Evolutionary conservation across 1,284 basidiomycete species (phyloP).

Genomic region (Pseudozyma pruni): DNA sequence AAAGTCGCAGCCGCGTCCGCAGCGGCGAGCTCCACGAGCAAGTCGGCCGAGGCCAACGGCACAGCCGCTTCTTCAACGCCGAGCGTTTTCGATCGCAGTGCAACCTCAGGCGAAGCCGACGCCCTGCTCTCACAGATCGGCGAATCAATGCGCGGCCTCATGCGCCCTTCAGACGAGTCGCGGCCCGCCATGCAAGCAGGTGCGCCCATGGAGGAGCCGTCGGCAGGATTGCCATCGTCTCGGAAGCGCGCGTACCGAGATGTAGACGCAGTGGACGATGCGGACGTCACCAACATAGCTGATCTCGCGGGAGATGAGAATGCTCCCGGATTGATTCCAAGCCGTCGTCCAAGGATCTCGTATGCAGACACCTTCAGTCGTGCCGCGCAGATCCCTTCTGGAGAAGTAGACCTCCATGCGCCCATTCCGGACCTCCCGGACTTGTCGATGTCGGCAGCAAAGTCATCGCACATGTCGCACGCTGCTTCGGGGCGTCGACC

Average conservation of each 20-base stretch:
- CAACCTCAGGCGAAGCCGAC: constrained; percentile 29
- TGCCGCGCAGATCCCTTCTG: constrained; percentile 17
- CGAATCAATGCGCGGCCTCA: constrained; percentile 21
- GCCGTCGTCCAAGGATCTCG: constrained; percentile 37
- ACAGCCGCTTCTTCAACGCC: not conserved
- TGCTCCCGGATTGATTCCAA: constrained; percentile 1
- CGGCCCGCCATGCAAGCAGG: not conserved
- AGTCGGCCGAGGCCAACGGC: not conserved
- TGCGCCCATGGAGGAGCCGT: not conserved
- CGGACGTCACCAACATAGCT: not conserved
- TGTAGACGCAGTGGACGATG: constrained; percentile 28
- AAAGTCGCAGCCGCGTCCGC: constrained; percentile 19
- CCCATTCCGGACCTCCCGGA: constrained; percentile 28
- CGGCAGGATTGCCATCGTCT: constrained; percentile 3
- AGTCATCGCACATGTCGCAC: not conserved
- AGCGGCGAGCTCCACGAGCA: not conserved
- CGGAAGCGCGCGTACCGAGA: constrained; percentile 40
- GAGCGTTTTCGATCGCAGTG: constrained; percentile 21
- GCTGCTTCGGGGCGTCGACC: constrained; percentile 17
- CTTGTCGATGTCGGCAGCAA: constrained; percentile 1
- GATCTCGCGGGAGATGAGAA: constrained; percentile 11
- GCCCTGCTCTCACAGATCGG: constrained; percentile 31
- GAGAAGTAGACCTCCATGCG: constrained; percentile 38
- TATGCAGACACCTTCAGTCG: constrained; percentile 43
- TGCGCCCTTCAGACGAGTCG: constrained; percentile 8